Evolutionary conservation across 2,329 filamentous ascomycete genomes (phyloP).

Genomic region (Coniella lustricola): DNA sequence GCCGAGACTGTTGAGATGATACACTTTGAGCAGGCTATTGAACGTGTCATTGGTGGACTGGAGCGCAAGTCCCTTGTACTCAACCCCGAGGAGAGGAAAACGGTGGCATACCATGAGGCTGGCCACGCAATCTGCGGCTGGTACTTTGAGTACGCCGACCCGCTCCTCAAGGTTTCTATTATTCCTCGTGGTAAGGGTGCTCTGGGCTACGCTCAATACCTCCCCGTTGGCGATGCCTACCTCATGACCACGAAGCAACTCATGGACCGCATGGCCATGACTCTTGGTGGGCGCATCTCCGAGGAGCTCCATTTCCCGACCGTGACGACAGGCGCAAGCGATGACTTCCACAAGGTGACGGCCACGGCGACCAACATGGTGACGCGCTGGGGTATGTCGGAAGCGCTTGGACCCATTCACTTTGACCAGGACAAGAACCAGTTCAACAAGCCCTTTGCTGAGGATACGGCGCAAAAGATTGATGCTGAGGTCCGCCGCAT

Average conservation of each 20-base stretch:
- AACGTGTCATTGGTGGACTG: slow-evolving; percentile 90
- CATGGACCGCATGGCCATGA: slow-evolving; percentile 99
- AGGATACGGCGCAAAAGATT: slow-evolving; percentile 87
- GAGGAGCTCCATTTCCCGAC: slow-evolving; percentile 97
- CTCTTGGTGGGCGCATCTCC: slow-evolving; percentile 85
- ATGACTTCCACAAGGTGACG: slow-evolving; percentile 98
- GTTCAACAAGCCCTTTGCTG: slow-evolving; percentile 90
- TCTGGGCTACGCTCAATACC: slow-evolving; percentile 92
- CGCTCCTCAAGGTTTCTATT: slow-evolving; percentile 95
- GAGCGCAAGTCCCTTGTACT: slow-evolving; percentile 97
- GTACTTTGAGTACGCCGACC: slow-evolving; percentile 96
- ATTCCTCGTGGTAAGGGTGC: slow-evolving; percentile 93
- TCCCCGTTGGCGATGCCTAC: slow-evolving; percentile 87
- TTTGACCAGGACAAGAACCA: slow-evolving; percentile 79
- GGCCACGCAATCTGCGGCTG: slow-evolving; percentile 98
- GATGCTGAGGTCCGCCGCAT: slow-evolving; percentile 87
- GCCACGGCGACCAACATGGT: slow-evolving; percentile 96
- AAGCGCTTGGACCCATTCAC: slow-evolving; percentile 86
- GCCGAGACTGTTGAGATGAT: slow-evolving; percentile 76
- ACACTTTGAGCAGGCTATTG: slow-evolving; percentile 96
- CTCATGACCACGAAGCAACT: slow-evolving; percentile 93
- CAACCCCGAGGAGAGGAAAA: slow-evolving; percentile 81
- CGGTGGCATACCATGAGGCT: slow-evolving; percentile 58
- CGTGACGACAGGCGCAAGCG: slow-evolving; percentile 87
- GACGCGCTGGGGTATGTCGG: slow-evolving; percentile 98